phyloP scores from a whole-genome alignment of 106 monocot genomes.

The Triglochin maritima region DNA sequence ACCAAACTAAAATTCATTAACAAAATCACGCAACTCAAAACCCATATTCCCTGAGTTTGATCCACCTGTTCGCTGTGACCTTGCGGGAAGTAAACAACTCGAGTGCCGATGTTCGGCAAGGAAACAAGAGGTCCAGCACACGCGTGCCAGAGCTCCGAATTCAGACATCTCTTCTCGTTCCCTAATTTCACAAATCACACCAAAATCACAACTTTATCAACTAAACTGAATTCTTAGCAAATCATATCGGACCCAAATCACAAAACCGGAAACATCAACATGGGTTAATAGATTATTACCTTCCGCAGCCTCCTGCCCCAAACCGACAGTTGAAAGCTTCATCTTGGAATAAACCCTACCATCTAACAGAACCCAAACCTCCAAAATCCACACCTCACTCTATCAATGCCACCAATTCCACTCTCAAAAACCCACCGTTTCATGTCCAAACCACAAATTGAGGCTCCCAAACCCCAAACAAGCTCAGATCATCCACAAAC shows the following conservation, averaged over 20 bases:
- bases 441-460: too few species aligned
- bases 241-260: neutral
- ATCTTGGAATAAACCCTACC: conserved; percentile 10
- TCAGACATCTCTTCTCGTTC: conserved; percentile 62
- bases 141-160: conserved; percentile 88
- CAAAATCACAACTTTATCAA: neutral
- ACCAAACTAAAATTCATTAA: conserved; percentile 1
- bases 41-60: neutral
- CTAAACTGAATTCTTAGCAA: neutral
- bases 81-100: conserved; percentile 86
- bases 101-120: conserved; percentile 57
- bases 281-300: conserved; percentile 16
- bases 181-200: conserved; percentile 6
- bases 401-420: too few species aligned
- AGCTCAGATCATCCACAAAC: too few species aligned
- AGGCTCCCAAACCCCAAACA: too few species aligned
- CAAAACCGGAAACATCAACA: neutral
- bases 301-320: conserved; percentile 32
- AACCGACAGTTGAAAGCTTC: conserved; percentile 37
- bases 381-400: too few species aligned
- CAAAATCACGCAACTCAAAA: neutral
- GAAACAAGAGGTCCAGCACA: conserved; percentile 82
- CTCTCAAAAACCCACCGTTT: too few species aligned
- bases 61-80: conserved; percentile 92
- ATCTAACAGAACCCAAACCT: too few species aligned